Evolutionary conservation across 176 grass and related monocot species (phyloP), one percentile per base, ranked within the genome.

Genomic region (Triticum timopheevii): DNA sequence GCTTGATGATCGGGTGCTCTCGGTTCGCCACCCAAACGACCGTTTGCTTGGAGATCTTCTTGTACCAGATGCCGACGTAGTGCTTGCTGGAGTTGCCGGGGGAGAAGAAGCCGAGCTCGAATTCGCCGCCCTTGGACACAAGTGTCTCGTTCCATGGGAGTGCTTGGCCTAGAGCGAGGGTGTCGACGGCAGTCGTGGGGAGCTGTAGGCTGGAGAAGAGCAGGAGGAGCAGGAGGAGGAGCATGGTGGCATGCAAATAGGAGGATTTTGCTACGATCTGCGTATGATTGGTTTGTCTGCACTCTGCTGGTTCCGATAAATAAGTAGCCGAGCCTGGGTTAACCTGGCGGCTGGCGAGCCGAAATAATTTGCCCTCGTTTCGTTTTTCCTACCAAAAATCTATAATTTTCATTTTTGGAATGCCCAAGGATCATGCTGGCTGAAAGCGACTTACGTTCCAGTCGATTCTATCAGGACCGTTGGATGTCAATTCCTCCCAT

Each of bases 91-190:
- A 90, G 4, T 85, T 83, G 45, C 89, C 81, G 1, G 90, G 93
- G 23, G 78, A 80, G 87, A 90, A 95, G 87, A 95, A 73, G 11
- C 93, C 93, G 34, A 92, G 84, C 85, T 89, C 93, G 50, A 95
- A 92, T 31, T 90, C 90, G 77, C 93, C 90, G 28, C 63, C 81
- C 56, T 74, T 56, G 79, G 93, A 94, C 17, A 90, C 56, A 6
- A 94, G 80, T 30, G 87, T 94, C 73, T 92, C 65, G 77, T 84
- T 88, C 74, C 90, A 91, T 42, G 67, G 79, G n/a, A 94, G 89
- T 61, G 86, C 65, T 11, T 84, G 86, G 78, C 84, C 85, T 61
- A 82, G 69, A 44, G 67, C 70, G 80, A 86, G 91, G 23, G 75
- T 88, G 64, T 94, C 93, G 4, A 66, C 20, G 44, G 87, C 89